Percentiles rank a stretch among this genome's conserved stretches.
phyloP scores from a whole-genome alignment of 2,329 filamentous ascomycete genomes.

The Cordyceps pruinosa region DNA sequence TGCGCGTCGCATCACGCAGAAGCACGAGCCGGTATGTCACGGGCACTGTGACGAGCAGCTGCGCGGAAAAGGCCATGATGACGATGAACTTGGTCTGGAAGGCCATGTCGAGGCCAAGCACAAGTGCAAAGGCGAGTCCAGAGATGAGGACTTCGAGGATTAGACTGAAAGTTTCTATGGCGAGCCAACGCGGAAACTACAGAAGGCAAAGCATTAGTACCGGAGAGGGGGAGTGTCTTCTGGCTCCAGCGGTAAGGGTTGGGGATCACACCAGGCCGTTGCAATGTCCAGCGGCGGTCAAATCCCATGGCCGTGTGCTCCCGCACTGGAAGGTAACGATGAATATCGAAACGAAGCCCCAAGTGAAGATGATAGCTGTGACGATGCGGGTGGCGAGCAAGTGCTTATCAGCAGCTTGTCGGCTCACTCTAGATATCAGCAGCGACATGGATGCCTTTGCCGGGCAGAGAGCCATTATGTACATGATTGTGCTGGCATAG shows the following conservation, averaged over 20 bases:
- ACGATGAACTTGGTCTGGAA: constrained; percentile 15
- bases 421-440: constrained; percentile 14
- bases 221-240: too few species aligned
- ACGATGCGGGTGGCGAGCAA: constrained; percentile 11
- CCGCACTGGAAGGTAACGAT: constrained; percentile 14
- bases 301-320: constrained; percentile 11
- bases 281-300: background rate
- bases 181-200: constrained; percentile 14
- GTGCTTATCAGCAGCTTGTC: constrained; percentile 12
- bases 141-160: constrained; percentile 14
- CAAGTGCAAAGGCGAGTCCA: constrained; percentile 13
- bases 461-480: constrained; percentile 14
- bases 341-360: constrained; percentile 11
- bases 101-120: constrained; percentile 15
- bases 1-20: constrained; percentile 4
- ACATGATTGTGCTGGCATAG: constrained; percentile 14
- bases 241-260: background rate
- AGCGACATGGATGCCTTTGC: constrained; percentile 17
- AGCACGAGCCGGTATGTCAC: constrained; percentile 13
- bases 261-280: constrained; percentile 1
- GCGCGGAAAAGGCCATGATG: constrained; percentile 16
- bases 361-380: constrained; percentile 6
- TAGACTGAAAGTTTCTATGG: constrained; percentile 13
- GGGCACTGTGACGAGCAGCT: constrained; percentile 16
- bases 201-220: background rate